Evolutionary conservation across 257 asterid species (phyloP).

Genomic region (Parsonsia alboflavescens): DNA sequence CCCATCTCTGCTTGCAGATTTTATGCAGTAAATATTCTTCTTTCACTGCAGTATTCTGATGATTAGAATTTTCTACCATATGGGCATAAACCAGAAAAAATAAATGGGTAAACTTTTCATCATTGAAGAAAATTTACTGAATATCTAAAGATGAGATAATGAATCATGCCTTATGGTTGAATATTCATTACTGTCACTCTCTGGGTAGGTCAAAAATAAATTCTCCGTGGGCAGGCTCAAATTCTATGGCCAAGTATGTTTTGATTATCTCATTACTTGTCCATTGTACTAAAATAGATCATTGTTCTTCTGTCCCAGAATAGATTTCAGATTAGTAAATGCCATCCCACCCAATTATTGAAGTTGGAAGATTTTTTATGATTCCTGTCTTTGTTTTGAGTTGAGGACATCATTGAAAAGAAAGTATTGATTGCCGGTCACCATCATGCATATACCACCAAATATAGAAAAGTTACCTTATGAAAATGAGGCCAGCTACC

Average conservation of each 20-base stretch:
- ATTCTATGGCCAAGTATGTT: not conserved
- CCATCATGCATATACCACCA: constrained; percentile 13
- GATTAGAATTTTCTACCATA: not conserved
- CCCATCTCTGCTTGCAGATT: not conserved
- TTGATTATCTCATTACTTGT: not conserved
- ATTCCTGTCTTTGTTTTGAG: no score
- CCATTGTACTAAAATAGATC: not conserved
- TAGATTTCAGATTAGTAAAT: not conserved
- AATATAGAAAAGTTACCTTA: constrained; percentile 7
- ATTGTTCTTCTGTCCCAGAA: not conserved
- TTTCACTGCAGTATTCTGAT: constrained; percentile 12
- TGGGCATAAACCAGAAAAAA: not conserved
- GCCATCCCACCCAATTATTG: not conserved
- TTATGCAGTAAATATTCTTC: not conserved
- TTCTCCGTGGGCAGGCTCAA: not conserved
- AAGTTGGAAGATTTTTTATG: constrained; percentile 2
- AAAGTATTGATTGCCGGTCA: constrained; percentile 24
- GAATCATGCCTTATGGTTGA: not conserved
- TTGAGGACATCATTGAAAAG: constrained; percentile 6
- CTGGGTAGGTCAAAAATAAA: constrained; percentile 3
- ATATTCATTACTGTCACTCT: not conserved
- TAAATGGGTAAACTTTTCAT: not conserved
- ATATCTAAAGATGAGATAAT: not conserved
- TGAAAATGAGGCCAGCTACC: not conserved
- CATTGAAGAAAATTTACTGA: not conserved